These are phyloP conservation scores for Sordariomycetes sp. DNA, from an alignment of 2,329 filamentous ascomycete species.

Conservation along the genomic window DNA sequence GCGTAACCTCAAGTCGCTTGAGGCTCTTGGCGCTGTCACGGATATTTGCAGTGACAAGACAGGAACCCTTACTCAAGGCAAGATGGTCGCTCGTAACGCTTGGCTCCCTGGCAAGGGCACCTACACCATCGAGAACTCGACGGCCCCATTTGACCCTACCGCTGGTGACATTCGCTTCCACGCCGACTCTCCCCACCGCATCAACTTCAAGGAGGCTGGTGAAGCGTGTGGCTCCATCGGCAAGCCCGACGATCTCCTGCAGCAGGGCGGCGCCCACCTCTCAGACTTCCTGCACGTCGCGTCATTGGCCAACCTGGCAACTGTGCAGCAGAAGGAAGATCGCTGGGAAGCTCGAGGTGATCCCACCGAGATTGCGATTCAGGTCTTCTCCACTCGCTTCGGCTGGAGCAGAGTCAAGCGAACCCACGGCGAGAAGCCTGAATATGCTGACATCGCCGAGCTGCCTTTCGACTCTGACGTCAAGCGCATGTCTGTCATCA, in stretches of 20 bases:
- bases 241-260: slow-evolving; percentile 22
- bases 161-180: slow-evolving; percentile 35
- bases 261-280: slow-evolving; percentile 31
- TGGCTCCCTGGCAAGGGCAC: slow-evolving; percentile 50
- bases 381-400: slow-evolving; percentile 62
- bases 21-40: slow-evolving; percentile 50
- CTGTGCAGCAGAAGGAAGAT: slow-evolving; percentile 31
- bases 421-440: slow-evolving; percentile 34
- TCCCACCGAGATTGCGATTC: slow-evolving; percentile 63
- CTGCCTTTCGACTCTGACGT: slow-evolving; percentile 65
- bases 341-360: slow-evolving; percentile 53
- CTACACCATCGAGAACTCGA: slow-evolving; percentile 45
- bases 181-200: slow-evolving; percentile 23
- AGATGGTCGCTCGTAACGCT: slow-evolving; percentile 53
- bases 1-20: slow-evolving; percentile 39
- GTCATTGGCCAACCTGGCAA: slow-evolving; percentile 46
- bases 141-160: slow-evolving; percentile 48
- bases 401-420: slow-evolving; percentile 46
- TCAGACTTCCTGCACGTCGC: slow-evolving; percentile 49
- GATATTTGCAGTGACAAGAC: slow-evolving; percentile 46
- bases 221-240: slow-evolving; percentile 14
- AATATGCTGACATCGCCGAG: slow-evolving; percentile 51
- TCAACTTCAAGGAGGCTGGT: slow-evolving; percentile 24
- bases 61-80: slow-evolving; percentile 53
- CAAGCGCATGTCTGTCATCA: slow-evolving; percentile 67